phyloP scores from a whole-genome alignment of 371 early-diverging fungal genomes.

The Apophysomyces variabilis region DNA sequence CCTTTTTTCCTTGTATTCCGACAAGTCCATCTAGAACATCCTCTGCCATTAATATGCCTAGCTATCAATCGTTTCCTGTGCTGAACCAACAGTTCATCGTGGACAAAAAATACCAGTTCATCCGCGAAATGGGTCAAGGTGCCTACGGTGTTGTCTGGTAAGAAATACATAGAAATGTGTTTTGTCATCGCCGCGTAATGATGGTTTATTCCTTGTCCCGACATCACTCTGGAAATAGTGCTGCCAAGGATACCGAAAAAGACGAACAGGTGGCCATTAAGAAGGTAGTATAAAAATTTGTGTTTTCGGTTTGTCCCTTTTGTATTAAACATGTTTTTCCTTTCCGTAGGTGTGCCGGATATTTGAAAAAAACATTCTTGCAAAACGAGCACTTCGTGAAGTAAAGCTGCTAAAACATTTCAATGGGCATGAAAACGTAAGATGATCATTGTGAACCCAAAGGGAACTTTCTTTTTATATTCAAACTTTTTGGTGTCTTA shows the following conservation, averaged over 20 bases:
- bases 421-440: slow-evolving; percentile 90
- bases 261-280: slow-evolving; percentile 93
- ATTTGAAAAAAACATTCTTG: slow-evolving; percentile 82
- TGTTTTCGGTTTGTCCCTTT: background rate
- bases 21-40: slow-evolving; percentile 14
- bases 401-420: slow-evolving; percentile 89
- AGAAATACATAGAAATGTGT: background rate
- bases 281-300: slow-evolving; percentile 60
- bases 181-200: background rate
- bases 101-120: slow-evolving; percentile 77
- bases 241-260: slow-evolving; percentile 77
- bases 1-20: slow-evolving; percentile 19
- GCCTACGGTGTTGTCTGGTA: slow-evolving; percentile 73
- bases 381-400: slow-evolving; percentile 88
- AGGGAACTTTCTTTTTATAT: background rate
- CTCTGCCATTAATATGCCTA: slow-evolving; percentile 36
- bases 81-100: slow-evolving; percentile 73
- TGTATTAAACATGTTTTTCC: background rate
- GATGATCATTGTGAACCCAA: slow-evolving; percentile 14
- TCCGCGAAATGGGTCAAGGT: slow-evolving; percentile 91
- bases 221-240: slow-evolving; percentile 49
- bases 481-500: background rate
- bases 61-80: slow-evolving; percentile 68
- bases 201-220: background rate
- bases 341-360: slow-evolving; percentile 50